A percentile compares a stretch with the other conserved stretches of the same genome.
phyloP scores from a whole-genome alignment of 148 eudicot species.

The Cornus florida region DNA sequence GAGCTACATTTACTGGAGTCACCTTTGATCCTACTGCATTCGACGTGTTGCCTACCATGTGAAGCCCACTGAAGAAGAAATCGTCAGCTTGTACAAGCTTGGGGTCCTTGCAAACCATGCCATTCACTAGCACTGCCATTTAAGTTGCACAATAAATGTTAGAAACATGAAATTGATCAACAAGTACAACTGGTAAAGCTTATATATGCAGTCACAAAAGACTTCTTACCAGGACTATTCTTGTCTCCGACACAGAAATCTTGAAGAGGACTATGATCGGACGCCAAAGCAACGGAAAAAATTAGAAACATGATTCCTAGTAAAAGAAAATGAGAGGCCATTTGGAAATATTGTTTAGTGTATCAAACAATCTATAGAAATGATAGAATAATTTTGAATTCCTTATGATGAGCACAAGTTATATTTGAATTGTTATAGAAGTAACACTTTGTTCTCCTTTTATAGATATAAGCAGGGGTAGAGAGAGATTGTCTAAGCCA shows the following conservation, averaged over 20 bases:
- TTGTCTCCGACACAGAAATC: conserved; percentile 26
- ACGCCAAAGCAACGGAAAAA: conserved; percentile 14
- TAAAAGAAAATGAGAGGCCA: neutral
- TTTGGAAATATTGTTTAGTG: neutral
- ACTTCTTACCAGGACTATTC: conserved; percentile 8
- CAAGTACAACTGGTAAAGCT: neutral
- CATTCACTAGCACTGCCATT: conserved; percentile 4
- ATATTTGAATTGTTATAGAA: no score
- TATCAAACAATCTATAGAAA: no score
- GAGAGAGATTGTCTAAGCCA: no score
- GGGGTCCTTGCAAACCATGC: conserved; percentile 14
- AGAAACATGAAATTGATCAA: neutral
- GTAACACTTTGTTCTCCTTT: no score
- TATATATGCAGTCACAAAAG: neutral
- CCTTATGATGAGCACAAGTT: no score
- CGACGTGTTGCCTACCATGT: conserved; percentile 10
- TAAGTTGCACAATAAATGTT: neutral
- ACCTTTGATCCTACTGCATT: conserved; percentile 21
- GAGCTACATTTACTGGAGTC: conserved; percentile 12
- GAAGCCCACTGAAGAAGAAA: conserved; percentile 19
- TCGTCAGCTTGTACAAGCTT: conserved; percentile 1
- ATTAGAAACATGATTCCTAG: conserved; percentile 1
- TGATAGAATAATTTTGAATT: no score
- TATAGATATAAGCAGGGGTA: no score
- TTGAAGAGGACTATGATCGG: conserved; percentile 26